Conservation (phyloP, 176 grass and related monocot species). For the Cenchrus purpureus region DNA sequence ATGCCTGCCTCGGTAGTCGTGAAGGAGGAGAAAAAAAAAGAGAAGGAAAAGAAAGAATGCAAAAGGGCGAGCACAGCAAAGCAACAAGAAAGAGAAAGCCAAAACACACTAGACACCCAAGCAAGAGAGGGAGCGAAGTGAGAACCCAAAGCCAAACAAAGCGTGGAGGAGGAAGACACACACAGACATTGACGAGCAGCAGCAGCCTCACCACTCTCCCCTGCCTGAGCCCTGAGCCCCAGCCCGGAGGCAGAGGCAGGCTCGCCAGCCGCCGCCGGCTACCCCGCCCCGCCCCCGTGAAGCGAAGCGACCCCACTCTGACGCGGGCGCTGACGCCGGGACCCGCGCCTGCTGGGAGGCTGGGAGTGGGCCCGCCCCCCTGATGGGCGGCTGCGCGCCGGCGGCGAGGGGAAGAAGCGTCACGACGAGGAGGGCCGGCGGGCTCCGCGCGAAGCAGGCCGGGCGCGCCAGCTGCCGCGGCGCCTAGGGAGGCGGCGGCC, state of each 20-base stretch:
- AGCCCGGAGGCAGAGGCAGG: slow-evolving; percentile 7
- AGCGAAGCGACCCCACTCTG: neutral
- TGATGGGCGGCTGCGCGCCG: slow-evolving; percentile 62
- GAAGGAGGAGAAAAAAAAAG: neutral
- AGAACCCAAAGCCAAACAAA: slow-evolving; percentile 40
- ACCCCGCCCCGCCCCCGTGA: slow-evolving; percentile 7
- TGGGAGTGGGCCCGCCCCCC: slow-evolving; percentile 29
- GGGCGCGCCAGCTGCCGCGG: slow-evolving; percentile 65
- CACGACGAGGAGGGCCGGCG: slow-evolving; percentile 38
- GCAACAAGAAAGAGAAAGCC: slow-evolving; percentile 42
- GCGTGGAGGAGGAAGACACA: slow-evolving; percentile 14
- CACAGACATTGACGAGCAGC: slow-evolving; percentile 35
- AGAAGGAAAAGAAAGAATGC: neutral
- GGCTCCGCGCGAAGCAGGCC: slow-evolving; percentile 64
- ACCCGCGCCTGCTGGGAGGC: slow-evolving; percentile 2
- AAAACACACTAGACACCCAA: neutral
- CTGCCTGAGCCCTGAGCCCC: neutral
- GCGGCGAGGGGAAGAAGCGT: slow-evolving; percentile 46
- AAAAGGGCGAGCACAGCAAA: slow-evolving; percentile 39
- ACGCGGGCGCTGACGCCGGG: slow-evolving; percentile 3
- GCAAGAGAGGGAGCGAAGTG: neutral
- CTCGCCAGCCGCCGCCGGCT: slow-evolving; percentile 24
- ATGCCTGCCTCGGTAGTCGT: slow-evolving; percentile 58
- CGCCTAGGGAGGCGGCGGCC: slow-evolving; percentile 48
- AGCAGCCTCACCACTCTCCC: neutral